Evolutionary conservation across 768 basidiomycete genomes (phyloP).

Genomic region (Sarcodon aspratus): DNA sequence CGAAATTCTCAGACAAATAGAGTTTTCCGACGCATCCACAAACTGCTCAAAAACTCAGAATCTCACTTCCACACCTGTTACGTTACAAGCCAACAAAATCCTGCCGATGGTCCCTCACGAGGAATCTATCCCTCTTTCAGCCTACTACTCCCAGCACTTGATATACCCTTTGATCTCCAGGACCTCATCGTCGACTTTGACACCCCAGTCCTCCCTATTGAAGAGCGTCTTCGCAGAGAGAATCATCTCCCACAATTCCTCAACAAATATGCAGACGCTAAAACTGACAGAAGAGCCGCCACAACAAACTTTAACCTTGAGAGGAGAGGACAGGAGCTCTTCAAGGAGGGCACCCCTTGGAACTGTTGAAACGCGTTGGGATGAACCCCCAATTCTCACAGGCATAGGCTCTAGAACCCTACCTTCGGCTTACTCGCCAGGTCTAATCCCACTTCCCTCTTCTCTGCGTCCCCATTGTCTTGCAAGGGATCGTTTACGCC

Average conservation of each 20-base stretch:
- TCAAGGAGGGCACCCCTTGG: background rate
- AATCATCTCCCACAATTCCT: background rate
- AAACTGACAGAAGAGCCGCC: background rate
- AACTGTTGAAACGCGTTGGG: background rate
- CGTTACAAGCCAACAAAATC: background rate
- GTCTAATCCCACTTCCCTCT: background rate
- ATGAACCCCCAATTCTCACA: background rate
- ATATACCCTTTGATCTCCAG: slow-evolving; percentile 15
- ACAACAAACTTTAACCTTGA: background rate
- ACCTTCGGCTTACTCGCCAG: background rate
- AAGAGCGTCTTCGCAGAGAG: background rate
- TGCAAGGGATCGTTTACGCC: slow-evolving; percentile 2
- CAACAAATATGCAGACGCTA: background rate
- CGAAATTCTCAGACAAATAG: background rate
- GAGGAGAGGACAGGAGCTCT: background rate
- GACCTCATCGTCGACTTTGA: slow-evolving; percentile 1
- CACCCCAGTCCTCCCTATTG: background rate
- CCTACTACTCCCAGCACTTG: slow-evolving; percentile 19
- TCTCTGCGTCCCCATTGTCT: slow-evolving; percentile 6
- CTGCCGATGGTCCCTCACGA: too few relatives aligned
- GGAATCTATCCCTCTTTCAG: background rate
- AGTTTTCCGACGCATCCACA: background rate
- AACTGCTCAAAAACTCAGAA: too few relatives aligned
- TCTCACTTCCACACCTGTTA: background rate
- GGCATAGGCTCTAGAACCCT: slow-evolving; percentile 3